A percentile compares a stretch with the other conserved stretches of the same genome.
Evolutionary conservation across 2,329 filamentous ascomycete genomes (phyloP).

Genomic region (Colletotrichum echinochloae): DNA sequence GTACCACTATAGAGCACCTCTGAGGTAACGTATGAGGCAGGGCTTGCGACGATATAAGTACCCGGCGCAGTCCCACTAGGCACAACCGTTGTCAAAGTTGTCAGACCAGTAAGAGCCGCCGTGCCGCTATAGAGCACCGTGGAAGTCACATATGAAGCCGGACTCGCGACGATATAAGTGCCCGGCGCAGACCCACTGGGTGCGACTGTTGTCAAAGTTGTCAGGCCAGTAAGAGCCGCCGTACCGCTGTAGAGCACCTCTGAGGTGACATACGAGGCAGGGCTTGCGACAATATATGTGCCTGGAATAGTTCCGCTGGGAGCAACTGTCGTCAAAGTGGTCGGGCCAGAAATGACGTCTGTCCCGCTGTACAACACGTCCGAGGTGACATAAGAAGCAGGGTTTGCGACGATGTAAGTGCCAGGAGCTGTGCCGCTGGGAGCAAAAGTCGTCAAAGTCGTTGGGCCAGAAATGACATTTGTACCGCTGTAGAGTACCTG

Average conservation of each 20-base stretch:
- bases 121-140: background rate
- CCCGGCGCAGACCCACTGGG: constrained; percentile 15
- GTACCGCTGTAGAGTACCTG: too few relatives aligned
- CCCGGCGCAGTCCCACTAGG: constrained; percentile 11
- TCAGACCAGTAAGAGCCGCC: background rate
- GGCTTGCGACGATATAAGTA: constrained; percentile 16
- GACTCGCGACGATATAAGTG: background rate
- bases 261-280: too few relatives aligned
- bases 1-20: too few relatives aligned
- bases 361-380: constrained; percentile 2
- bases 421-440: too few relatives aligned
- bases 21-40: too few relatives aligned
- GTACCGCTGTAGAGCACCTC: too few relatives aligned
- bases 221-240: constrained; percentile 5
- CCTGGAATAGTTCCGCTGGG: constrained; percentile 19
- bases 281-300: constrained; percentile 34
- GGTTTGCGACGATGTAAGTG: constrained; percentile 6
- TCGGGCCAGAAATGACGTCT: too few relatives aligned
- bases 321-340: constrained; percentile 18
- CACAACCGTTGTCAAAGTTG: constrained; percentile 20
- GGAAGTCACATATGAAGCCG: background rate
- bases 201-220: constrained; percentile 21
- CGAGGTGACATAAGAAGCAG: constrained; percentile 2
- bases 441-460: too few relatives aligned
- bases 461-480: too few relatives aligned